Evolutionary conservation across 2,329 filamentous ascomycete genomes (phyloP), one percentile per base, ranked within the genome.

Genomic region (Colletotrichum cereale): DNA sequence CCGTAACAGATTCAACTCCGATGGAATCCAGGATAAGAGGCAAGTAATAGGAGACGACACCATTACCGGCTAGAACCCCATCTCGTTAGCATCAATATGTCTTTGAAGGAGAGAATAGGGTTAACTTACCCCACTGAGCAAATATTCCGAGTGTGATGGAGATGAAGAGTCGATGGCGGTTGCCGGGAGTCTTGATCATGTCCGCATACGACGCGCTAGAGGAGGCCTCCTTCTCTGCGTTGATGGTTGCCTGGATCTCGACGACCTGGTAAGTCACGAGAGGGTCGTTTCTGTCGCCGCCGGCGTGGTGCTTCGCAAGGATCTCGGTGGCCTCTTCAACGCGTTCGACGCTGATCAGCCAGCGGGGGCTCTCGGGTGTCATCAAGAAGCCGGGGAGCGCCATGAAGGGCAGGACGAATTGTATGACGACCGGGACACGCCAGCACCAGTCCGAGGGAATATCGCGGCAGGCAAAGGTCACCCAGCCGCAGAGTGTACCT

Each of bases 341-440:
- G 73, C 77, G 76, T 61, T 75, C 76, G 14, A 69, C 69, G 26
- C 74, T 78, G 55, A 79, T 75, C 61, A 79, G 73, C 76, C 76
- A 79, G 62, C 78, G 75, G 34, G 78, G 78, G 29, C 77, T 79
- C 74, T 79, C 78, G 38, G 76, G 76, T 31, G 78, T 74, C 36
- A 78, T 65, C 73, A 77, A 75, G 66, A 79, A 75, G 66, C 75
- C 76, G 40, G 73, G 71, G 26, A 78, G 64, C 67, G 77, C 76
- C 50, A 85, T 72, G 38, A 82, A 68, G 3, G 84, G 84, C 82
- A 66, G 81, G 36, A 80, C 82, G 70, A 84, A 82, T 71, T 88
- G 86, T 2, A 88, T 75, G 2, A 86, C 77, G 53, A 63, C 68
- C 18, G 71, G 71, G 42, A 73, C 67, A 6, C 71, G 67, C 71